These are phyloP conservation scores for Penicillium brevicompactum DNA, from an alignment of 2,329 filamentous ascomycete genomes.

Conservation along the genomic window DNA sequence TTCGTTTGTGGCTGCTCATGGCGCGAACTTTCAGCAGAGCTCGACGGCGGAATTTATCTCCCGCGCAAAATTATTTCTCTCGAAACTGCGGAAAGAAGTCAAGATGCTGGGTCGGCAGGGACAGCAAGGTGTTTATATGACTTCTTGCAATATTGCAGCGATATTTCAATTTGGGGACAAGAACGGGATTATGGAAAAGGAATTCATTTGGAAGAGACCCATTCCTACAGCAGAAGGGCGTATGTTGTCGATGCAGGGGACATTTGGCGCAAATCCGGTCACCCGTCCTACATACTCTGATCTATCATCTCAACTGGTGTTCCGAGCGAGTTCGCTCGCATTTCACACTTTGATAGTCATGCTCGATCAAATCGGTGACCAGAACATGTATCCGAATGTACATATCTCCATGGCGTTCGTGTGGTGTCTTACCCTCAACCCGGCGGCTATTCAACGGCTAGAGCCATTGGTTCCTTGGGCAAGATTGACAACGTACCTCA, in stretches of 20 bases:
- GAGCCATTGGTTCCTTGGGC: slow-evolving; percentile 54
- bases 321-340: slow-evolving; percentile 44
- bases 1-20: slow-evolving; percentile 57
- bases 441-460: slow-evolving; percentile 42
- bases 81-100: slow-evolving; percentile 48
- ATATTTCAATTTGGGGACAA: slow-evolving; percentile 58
- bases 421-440: slow-evolving; percentile 43
- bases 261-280: neutral
- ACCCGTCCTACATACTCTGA: neutral
- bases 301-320: slow-evolving; percentile 30
- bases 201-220: slow-evolving; percentile 26
- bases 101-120: slow-evolving; percentile 51
- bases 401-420: slow-evolving; percentile 59
- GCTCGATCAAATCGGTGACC: slow-evolving; percentile 52
- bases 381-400: slow-evolving; percentile 56
- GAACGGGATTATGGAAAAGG: slow-evolving; percentile 31
- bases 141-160: slow-evolving; percentile 57
- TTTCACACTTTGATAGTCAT: slow-evolving; percentile 47
- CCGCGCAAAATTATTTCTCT: slow-evolving; percentile 45
- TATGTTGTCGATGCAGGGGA: slow-evolving; percentile 24
- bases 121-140: slow-evolving; percentile 57
- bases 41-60: slow-evolving; percentile 41
- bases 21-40: slow-evolving; percentile 47
- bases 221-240: slow-evolving; percentile 13
- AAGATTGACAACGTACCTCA: slow-evolving; percentile 55